Evolutionary conservation across 2,329 filamentous ascomycete species (phyloP).

Genomic region (Diplodia mutila): DNA sequence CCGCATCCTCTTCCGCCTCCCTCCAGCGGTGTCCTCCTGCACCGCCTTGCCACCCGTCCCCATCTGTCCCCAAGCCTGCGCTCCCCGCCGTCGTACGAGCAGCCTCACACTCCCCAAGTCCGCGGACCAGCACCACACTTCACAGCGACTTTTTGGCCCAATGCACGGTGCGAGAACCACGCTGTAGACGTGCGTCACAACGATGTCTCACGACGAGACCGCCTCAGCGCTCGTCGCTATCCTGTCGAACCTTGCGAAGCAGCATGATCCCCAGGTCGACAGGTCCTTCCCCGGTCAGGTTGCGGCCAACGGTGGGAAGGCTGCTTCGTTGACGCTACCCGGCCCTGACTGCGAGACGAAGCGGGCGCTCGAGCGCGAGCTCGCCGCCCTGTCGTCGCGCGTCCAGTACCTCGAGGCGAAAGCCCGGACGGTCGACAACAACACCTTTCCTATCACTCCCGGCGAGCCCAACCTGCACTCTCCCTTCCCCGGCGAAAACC

Average conservation of each 20-base stretch:
- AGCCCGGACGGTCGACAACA: slow-evolving; percentile 63
- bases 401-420: slow-evolving; percentile 83
- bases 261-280: slow-evolving; percentile 49
- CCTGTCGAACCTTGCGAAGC: slow-evolving; percentile 54
- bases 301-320: slow-evolving; percentile 56
- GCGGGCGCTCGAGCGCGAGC: slow-evolving; percentile 76
- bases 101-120: slow-evolving; percentile 22
- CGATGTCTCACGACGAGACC: slow-evolving; percentile 41
- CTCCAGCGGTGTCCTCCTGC: slow-evolving; percentile 12
- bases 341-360: slow-evolving; percentile 78
- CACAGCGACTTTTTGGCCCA: slow-evolving; percentile 19
- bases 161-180: slow-evolving; percentile 28
- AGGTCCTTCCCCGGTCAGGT: slow-evolving; percentile 50
- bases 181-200: slow-evolving; percentile 33
- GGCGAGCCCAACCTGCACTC: slow-evolving; percentile 65
- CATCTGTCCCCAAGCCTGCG: slow-evolving; percentile 17
- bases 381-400: slow-evolving; percentile 75
- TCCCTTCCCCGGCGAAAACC: slow-evolving; percentile 62
- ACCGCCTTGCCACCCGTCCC: slow-evolving; percentile 17
- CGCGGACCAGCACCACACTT: slow-evolving; percentile 18
- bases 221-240: slow-evolving; percentile 45
- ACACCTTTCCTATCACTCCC: slow-evolving; percentile 75
- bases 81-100: slow-evolving; percentile 26
- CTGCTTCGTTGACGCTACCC: slow-evolving; percentile 69
- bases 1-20: slow-evolving; percentile 14